These are phyloP conservation scores for Plasmodium yoelii DNA, from an alignment of 169 alveolate genomes.

Conservation along the genomic window DNA sequence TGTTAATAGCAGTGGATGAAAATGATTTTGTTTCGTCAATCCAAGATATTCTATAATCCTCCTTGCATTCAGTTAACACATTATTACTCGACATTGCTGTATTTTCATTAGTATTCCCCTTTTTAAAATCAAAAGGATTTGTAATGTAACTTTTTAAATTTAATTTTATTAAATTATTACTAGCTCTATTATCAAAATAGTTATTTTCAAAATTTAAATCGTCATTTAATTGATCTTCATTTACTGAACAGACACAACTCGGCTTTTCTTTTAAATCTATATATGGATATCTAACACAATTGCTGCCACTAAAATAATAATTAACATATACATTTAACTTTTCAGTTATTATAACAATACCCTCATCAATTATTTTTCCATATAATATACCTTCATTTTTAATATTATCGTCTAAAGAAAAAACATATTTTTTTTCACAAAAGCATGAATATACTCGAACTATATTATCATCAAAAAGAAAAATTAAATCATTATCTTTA, in stretches of 20 bases:
- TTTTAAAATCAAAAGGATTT: constrained; percentile 59
- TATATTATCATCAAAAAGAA: constrained; percentile 82
- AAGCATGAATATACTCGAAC: constrained; percentile 82
- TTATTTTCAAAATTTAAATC: constrained; percentile 55
- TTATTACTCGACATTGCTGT: not conserved
- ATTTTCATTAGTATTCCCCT: constrained; percentile 36
- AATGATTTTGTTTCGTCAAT: too few relatives aligned
- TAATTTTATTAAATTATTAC: constrained; percentile 30
- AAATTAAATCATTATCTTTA: constrained; percentile 75
- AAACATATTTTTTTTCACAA: constrained; percentile 78
- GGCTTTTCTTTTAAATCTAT: constrained; percentile 60
- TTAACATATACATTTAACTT: constrained; percentile 54
- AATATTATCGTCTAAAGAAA: constrained; percentile 77
- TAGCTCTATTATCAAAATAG: constrained; percentile 51
- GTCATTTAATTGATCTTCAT: constrained; percentile 35
- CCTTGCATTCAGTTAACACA: constrained; percentile 28
- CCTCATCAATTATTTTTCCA: constrained; percentile 47
- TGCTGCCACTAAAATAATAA: constrained; percentile 61
- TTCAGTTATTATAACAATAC: constrained; percentile 65
- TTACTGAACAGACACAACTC: constrained; percentile 31
- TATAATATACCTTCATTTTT: constrained; percentile 66
- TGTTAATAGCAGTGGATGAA: not conserved
- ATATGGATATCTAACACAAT: constrained; percentile 53
- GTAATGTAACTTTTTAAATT: constrained; percentile 59
- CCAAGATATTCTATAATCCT: constrained; percentile 19